phyloP scores from a whole-genome alignment of 352 stramenopile genomes.

The Phytophthora cactorum region DNA sequence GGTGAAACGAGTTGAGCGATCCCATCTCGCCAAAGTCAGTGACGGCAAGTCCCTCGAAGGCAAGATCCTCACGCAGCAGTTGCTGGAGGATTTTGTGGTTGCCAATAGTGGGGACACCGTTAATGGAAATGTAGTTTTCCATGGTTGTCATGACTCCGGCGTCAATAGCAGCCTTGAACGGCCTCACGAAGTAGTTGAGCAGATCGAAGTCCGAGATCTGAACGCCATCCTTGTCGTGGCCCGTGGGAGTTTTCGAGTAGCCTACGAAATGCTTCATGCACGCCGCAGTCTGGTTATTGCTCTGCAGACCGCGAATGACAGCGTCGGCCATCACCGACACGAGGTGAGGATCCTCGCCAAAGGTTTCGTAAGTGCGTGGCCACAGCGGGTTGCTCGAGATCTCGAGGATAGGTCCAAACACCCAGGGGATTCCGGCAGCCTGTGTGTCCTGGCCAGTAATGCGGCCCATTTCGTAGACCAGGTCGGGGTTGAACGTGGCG shows the following conservation, averaged over 20 bases:
- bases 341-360: conserved; percentile 88
- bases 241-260: conserved; percentile 73
- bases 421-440: conserved; percentile 83
- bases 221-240: conserved; percentile 79
- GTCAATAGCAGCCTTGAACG: conserved; percentile 74
- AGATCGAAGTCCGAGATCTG: conserved; percentile 68
- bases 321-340: conserved; percentile 70
- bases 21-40: conserved; percentile 92
- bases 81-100: conserved; percentile 74
- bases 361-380: conserved; percentile 91
- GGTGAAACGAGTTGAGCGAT: conserved; percentile 67
- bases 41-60: conserved; percentile 83
- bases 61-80: conserved; percentile 76
- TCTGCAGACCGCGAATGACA: conserved; percentile 80
- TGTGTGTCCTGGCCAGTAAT: conserved; percentile 52
- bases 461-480: conserved; percentile 14
- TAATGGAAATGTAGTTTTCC: conserved; percentile 92
- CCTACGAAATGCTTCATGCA: conserved; percentile 85
- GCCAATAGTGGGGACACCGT: conserved; percentile 84
- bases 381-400: conserved; percentile 84
- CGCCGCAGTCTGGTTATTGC: conserved; percentile 58
- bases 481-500: conserved; percentile 6
- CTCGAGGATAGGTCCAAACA: conserved; percentile 86
- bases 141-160: conserved; percentile 85
- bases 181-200: conserved; percentile 78